Conservation (phyloP, 2,329 filamentous ascomycete species). For the Fusarium xyrophilum region DNA sequence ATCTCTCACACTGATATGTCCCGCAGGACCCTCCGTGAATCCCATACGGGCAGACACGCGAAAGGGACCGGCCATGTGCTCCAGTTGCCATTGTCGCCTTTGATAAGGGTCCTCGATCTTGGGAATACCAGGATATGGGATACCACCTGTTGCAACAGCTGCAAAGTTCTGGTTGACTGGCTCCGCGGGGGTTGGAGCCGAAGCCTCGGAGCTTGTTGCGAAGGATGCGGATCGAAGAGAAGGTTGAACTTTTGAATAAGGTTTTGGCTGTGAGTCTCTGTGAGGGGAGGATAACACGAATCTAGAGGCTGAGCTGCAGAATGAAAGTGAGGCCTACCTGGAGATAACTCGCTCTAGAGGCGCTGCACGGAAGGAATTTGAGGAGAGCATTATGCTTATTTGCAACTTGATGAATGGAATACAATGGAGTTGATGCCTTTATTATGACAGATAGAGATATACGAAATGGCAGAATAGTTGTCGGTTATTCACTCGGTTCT, state of each 20-base stretch:
- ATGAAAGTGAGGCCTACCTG: constrained; percentile 18
- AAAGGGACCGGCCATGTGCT: constrained; percentile 56
- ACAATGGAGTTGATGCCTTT: background rate
- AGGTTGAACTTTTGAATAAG: background rate
- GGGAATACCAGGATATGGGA: constrained; percentile 59
- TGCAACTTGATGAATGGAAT: background rate
- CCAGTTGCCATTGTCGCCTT: constrained; percentile 46
- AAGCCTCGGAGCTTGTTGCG: constrained; percentile 33
- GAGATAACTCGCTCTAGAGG: constrained; percentile 17
- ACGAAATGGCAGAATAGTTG: background rate
- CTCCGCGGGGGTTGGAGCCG: background rate
- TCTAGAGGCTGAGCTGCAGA: constrained; percentile 9
- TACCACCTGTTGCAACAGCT: constrained; percentile 42
- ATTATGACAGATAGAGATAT: background rate
- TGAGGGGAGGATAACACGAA: constrained; percentile 3
- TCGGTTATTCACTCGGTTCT: background rate
- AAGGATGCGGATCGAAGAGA: constrained; percentile 15
- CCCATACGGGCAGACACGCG: constrained; percentile 56
- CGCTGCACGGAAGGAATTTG: constrained; percentile 9
- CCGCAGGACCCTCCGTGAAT: constrained; percentile 67
- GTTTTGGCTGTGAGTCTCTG: background rate
- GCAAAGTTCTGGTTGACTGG: constrained; percentile 37
- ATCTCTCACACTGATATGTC: constrained; percentile 70
- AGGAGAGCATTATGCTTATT: constrained; percentile 23
- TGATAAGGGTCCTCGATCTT: constrained; percentile 57